Percentiles rank a stretch among this genome's conserved stretches.
These are phyloP conservation scores for peach (Prunus persica) DNA, from an alignment of 306 rosid genomes.

Conservation along the genomic window Prunus_persica_NCBIv2 NC_034010.1:15183001-15183500, in stretches of 20 bases:
- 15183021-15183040: background rate
- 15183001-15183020: background rate
- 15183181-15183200: background rate
- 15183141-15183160: background rate
- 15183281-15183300: slow-evolving; percentile 27
- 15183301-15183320: slow-evolving; percentile 90
- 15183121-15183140: background rate
- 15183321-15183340: slow-evolving; percentile 78
- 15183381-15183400: slow-evolving; percentile 75
- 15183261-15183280: background rate
- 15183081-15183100: background rate
- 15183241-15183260: background rate
- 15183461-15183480: background rate
- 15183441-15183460: background rate
- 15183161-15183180: background rate
- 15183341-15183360: slow-evolving; percentile 84
- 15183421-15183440: background rate
- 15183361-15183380: slow-evolving; percentile 73
- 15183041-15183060: background rate
- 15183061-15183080: too few relatives aligned
- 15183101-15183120: background rate
- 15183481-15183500: background rate
- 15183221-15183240: background rate
- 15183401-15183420: slow-evolving; percentile 31
- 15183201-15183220: background rate